phyloP scores from a whole-genome alignment of 108 stramenopile genomes.

The Cyclotella cryptica region DNA sequence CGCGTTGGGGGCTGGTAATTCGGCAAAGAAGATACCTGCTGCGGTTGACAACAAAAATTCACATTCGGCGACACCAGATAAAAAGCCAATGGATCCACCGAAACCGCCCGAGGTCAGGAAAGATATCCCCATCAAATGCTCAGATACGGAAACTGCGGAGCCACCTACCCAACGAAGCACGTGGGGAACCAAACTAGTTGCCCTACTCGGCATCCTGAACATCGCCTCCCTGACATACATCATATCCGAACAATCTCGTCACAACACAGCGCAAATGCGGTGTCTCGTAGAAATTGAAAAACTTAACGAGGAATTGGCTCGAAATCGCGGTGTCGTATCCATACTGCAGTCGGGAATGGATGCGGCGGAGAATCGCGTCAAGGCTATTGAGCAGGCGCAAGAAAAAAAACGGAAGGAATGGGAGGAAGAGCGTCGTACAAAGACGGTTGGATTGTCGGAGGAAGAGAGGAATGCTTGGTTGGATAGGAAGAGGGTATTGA shows the following conservation, averaged over 20 bases:
- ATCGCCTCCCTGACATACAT: constrained; percentile 15
- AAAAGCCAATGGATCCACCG: neutral
- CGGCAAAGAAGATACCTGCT: neutral
- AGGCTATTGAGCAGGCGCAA: constrained; percentile 21
- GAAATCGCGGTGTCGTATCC: constrained; percentile 7
- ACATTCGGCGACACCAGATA: neutral
- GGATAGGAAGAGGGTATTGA: neutral
- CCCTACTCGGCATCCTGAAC: constrained; percentile 1
- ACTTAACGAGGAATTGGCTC: constrained; percentile 16
- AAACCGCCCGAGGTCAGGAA: neutral
- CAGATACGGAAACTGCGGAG: neutral
- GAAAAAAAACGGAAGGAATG: neutral
- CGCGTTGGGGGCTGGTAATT: neutral
- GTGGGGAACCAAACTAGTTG: neutral
- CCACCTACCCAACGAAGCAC: neutral
- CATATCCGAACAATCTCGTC: constrained; percentile 7
- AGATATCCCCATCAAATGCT: neutral
- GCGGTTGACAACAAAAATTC: neutral
- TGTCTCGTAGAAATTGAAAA: constrained; percentile 14
- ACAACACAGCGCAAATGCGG: constrained; percentile 15
- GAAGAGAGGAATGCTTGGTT: constrained; percentile 14
- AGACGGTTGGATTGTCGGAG: neutral
- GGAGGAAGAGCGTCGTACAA: neutral
- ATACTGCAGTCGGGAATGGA: constrained; percentile 28
- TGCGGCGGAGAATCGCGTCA: constrained; percentile 10